phyloP scores from a whole-genome alignment of 352 stramenopile species.

The Phytophthora boehmeriae region DNA sequence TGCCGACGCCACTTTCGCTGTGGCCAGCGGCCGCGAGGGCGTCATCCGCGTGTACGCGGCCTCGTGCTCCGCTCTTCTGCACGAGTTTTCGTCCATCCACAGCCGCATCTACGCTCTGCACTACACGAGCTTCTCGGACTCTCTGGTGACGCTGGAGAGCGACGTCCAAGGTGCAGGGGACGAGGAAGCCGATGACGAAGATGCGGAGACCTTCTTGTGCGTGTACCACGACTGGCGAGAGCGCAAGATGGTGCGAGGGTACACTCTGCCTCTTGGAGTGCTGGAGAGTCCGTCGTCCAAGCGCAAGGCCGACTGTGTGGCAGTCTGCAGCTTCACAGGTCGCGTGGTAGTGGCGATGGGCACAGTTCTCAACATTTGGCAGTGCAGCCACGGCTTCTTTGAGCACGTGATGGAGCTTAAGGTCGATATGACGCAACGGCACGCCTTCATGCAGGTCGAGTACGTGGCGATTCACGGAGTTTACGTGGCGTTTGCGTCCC shows the following conservation, averaged over 20 bases:
- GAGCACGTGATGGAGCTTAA: constrained; percentile 90
- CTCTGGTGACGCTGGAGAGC: constrained; percentile 85
- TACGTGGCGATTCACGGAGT: constrained; percentile 82
- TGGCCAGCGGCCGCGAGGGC: constrained; percentile 63
- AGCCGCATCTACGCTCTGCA: constrained; percentile 67
- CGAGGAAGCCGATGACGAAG: constrained; percentile 31
- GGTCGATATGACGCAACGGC: constrained; percentile 77
- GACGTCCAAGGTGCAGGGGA: constrained; percentile 23
- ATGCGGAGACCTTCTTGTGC: constrained; percentile 82
- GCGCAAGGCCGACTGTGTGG: constrained; percentile 68
- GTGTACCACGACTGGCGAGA: constrained; percentile 90
- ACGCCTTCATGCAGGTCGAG: constrained; percentile 75
- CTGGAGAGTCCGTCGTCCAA: constrained; percentile 61
- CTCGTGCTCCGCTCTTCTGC: constrained; percentile 73
- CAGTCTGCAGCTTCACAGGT: constrained; percentile 85
- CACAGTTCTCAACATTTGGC: constrained; percentile 83
- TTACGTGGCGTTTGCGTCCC: constrained; percentile 77
- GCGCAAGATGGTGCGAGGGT: constrained; percentile 77
- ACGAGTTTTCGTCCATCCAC: constrained; percentile 86
- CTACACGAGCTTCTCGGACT: constrained; percentile 89
- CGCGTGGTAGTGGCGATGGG: constrained; percentile 81
- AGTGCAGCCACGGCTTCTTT: constrained; percentile 86
- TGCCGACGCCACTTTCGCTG: constrained; percentile 74
- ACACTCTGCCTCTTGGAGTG: constrained; percentile 81
- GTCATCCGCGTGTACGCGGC: constrained; percentile 84